Evolutionary conservation across 106 monocot genomes (phyloP), one percentile per base, ranked within the genome.

Genomic region (Dioscorea alata): DNA sequence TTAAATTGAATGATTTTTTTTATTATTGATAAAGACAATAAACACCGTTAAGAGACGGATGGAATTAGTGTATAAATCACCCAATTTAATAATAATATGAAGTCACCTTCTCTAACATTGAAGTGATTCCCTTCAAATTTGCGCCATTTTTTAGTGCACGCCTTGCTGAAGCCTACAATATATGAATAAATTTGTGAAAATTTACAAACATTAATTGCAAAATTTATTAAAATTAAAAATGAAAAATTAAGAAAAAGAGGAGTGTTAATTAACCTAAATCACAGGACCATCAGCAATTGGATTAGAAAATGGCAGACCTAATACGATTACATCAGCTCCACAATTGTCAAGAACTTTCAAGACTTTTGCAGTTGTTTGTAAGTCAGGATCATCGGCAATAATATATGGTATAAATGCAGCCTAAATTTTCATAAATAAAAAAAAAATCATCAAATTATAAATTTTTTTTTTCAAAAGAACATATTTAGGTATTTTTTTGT

Each of bases 211-310:
- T 54, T 18, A 19, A 18, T 8, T 16, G 3, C 15, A 5, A 54
- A 54, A 13, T n/a, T n/a, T n/a, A 18, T 54, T 0, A 54, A 54
- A n/a, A n/a, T n/a, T n/a, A n/a, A n/a, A n/a, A n/a, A n/a, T n/a
- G n/a, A n/a, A n/a, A n/a, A 54, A 54, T 18, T 18, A 54, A 18
- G 15, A 54, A 54, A 18, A 6, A 13, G 17, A 51, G 19, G n/a
- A n/a, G 4, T 54, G 15, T 13, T 54, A 5, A 54, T 7, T 33
- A 69, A 86, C 96, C 96, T 97, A 89, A 33, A 97, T 97, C 50
- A 97, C 96, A 14, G 96, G 89, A n/a, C 92, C 96, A 78, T 97
- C 96, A 59, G 89, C 89, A 59, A 92, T 64, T 61, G 96, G 96
- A 75, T 97, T 92, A 49, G 96, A 97, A 64, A 89, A 97, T 7